Percentiles rank a stretch among this genome's conserved stretches.
Conservation (phyloP, 306 rosid genomes). For the Sindora glabra region DNA sequence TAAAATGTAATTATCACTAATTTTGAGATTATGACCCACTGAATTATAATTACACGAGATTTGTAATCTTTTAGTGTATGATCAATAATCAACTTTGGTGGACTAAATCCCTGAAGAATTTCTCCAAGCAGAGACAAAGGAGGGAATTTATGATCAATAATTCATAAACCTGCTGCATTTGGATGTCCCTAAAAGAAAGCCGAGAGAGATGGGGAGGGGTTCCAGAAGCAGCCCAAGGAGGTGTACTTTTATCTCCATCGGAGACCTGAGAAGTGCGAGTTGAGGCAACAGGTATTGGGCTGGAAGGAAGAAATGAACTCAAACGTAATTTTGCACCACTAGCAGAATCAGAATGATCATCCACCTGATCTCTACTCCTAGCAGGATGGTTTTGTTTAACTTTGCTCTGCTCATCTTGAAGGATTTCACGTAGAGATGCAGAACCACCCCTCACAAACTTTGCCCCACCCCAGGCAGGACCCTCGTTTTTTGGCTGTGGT, state of each 20-base stretch:
- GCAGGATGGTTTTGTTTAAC: constrained; percentile 19
- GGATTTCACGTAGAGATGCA: constrained; percentile 77
- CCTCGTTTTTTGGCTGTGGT: constrained; percentile 53
- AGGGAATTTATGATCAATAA: no score
- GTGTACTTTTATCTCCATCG: constrained; percentile 71
- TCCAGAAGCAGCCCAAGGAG: constrained; percentile 85
- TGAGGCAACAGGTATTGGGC: constrained; percentile 70
- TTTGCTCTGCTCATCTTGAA: constrained; percentile 77
- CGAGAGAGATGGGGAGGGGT: constrained; percentile 71
- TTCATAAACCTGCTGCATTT: constrained; percentile 73
- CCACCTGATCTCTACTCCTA: constrained; percentile 35
- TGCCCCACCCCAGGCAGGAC: constrained; percentile 97
- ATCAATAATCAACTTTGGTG: no score
- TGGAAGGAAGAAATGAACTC: constrained; percentile 74
- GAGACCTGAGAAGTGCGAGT: constrained; percentile 30
- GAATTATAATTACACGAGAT: no score
- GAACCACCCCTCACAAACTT: constrained; percentile 56
- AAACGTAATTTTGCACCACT: constrained; percentile 47
- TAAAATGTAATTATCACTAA: no score
- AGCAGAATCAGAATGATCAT: constrained; percentile 38
- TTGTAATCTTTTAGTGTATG: no score
- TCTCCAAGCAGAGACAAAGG: no score
- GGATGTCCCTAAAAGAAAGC: constrained; percentile 87
- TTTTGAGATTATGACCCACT: no score
- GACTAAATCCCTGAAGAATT: no score